Evolutionary conservation across 139 green algal genomes (phyloP).

Genomic region (Ettlia oleoabundans): DNA sequence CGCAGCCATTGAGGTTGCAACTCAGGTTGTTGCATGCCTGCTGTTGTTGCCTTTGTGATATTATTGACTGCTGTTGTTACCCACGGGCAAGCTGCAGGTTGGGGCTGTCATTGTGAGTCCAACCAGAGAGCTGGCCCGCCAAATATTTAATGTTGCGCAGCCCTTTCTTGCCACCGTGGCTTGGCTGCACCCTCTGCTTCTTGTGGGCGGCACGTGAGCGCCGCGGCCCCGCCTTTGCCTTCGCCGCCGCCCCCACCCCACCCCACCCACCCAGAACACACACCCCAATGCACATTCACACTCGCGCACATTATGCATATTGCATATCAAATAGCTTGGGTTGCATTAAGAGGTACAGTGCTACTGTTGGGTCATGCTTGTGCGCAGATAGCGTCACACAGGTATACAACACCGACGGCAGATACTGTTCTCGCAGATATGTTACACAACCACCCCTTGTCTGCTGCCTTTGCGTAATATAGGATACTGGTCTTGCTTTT

Average conservation of each 20-base stretch:
- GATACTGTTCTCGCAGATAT: neutral
- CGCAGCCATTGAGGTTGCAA: too few species aligned
- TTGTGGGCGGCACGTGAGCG: constrained; percentile 85
- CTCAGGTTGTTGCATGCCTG: too few species aligned
- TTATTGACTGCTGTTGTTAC: neutral
- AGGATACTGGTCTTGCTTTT: neutral
- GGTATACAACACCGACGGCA: neutral
- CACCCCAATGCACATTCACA: neutral
- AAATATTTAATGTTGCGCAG: constrained; percentile 86
- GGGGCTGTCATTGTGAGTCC: constrained; percentile 92
- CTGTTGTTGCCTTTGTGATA: neutral
- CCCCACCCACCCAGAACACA: too few species aligned
- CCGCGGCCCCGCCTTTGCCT: neutral
- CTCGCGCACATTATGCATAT: neutral
- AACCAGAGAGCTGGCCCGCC: constrained; percentile 92
- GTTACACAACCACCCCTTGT: too few species aligned
- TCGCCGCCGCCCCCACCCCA: too few species aligned
- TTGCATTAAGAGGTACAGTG: too few species aligned
- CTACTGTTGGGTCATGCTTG: too few species aligned
- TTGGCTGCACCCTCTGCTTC: constrained; percentile 54
- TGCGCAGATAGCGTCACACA: too few species aligned
- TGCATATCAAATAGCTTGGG: too few species aligned
- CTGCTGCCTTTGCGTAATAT: too few species aligned
- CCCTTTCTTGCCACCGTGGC: constrained; percentile 77
- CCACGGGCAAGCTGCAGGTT: too few species aligned